Conservation (phyloP, 75 land plant genomes). For the Sequoia sempervirens region DNA sequence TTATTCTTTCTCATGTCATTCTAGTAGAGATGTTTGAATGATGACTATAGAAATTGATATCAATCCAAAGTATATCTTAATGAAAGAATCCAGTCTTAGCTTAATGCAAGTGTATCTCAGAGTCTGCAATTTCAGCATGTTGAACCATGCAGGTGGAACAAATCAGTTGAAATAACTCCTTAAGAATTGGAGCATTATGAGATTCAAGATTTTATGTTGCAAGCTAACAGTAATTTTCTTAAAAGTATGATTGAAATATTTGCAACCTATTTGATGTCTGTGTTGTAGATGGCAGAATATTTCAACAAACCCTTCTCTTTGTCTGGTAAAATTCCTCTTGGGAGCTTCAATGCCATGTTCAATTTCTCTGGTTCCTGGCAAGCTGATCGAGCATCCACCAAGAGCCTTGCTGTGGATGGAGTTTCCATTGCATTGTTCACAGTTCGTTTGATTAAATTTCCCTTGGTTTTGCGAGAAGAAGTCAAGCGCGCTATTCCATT, state of each 20-base stretch:
- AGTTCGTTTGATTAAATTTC: no score
- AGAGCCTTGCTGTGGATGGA: no score
- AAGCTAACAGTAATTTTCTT: conserved; percentile 1
- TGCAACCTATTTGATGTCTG: background rate
- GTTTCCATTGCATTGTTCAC: no score
- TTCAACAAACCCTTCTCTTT: conserved; percentile 28
- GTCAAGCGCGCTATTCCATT: no score
- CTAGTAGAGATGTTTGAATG: no score
- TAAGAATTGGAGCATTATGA: background rate
- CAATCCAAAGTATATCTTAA: no score
- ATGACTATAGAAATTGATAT: no score
- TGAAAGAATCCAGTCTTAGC: background rate
- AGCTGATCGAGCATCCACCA: no score
- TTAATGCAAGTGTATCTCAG: background rate
- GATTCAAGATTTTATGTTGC: conserved; percentile 1
- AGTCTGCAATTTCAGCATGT: background rate
- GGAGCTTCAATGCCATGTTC: conserved; percentile 43
- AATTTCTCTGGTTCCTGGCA: conserved; percentile 27
- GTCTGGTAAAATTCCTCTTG: conserved; percentile 31
- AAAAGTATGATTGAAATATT: background rate
- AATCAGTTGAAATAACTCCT: background rate
- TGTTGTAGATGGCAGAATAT: conserved; percentile 35
- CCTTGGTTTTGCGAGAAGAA: no score
- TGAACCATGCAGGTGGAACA: background rate
- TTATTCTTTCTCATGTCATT: no score